These are phyloP conservation scores for Colletotrichum liriopes DNA, from an alignment of 2,329 filamentous ascomycete species.

Conservation along the genomic window DNA sequence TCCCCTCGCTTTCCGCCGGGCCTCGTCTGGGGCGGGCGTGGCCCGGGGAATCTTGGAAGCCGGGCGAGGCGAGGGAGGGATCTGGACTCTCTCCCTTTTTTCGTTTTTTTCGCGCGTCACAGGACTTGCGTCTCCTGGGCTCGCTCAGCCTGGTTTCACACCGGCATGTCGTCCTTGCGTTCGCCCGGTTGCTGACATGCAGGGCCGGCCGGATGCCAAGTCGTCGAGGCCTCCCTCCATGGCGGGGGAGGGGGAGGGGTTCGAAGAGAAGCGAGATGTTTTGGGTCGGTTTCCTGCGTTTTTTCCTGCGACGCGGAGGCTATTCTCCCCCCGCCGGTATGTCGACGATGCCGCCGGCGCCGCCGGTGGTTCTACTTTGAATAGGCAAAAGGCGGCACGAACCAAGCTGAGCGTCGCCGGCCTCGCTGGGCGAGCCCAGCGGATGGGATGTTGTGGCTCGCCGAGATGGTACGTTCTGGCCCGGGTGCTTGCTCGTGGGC, in stretches of 20 bases:
- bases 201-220: not conserved
- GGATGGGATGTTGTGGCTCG: not conserved
- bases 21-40: slow-evolving; percentile 20
- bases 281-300: not conserved
- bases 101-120: not conserved
- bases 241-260: not conserved
- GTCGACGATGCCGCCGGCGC: slow-evolving; percentile 1
- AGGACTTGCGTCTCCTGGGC: not conserved
- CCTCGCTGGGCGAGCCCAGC: not conserved
- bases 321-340: not conserved
- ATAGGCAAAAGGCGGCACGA: not conserved
- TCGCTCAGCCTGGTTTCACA: not conserved
- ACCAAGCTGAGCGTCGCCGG: not conserved
- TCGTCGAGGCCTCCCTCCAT: not conserved
- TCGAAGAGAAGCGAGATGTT: not conserved
- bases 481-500: slow-evolving; percentile 1
- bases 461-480: not conserved
- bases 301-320: not conserved
- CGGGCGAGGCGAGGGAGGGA: not conserved
- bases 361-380: not conserved
- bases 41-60: slow-evolving; percentile 9
- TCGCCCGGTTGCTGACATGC: not conserved
- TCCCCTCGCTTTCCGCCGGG: not conserved
- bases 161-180: not conserved
- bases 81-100: not conserved